A percentile compares a stretch with the other conserved stretches of the same genome.
phyloP scores from a whole-genome alignment of 768 basidiomycete genomes.

The Auricularia cornea region DNA sequence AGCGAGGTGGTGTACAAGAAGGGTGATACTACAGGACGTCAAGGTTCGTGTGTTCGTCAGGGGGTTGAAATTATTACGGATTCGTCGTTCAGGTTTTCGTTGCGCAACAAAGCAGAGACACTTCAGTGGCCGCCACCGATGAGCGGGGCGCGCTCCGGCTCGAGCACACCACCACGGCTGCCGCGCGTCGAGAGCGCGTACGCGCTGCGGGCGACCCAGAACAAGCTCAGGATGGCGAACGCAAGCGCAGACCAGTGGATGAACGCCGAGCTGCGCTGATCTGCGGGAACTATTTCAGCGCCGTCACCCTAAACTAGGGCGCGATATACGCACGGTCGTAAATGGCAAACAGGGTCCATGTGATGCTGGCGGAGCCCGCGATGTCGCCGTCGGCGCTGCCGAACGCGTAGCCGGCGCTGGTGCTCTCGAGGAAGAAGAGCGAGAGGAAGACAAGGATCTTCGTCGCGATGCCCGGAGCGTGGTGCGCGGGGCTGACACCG shows the following conservation, averaged over 20 bases:
- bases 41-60: not conserved
- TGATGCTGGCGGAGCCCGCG: conserved; percentile 34
- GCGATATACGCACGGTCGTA: conserved; percentile 17
- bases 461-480: conserved; percentile 33
- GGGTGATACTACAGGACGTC: too few relatives aligned
- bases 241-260: conserved; percentile 37
- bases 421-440: conserved; percentile 31
- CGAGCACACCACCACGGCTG: conserved; percentile 21
- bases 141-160: conserved; percentile 33
- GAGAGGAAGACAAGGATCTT: conserved; percentile 36
- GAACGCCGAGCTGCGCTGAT: conserved; percentile 24
- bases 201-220: conserved; percentile 31
- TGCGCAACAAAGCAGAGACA: not conserved
- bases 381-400: conserved; percentile 31
- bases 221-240: conserved; percentile 32
- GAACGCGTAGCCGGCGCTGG: conserved; percentile 34
- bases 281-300: conserved; percentile 12
- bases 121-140: conserved; percentile 11
- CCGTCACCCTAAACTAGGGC: not conserved
- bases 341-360: conserved; percentile 34
- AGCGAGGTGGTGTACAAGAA: too few relatives aligned
- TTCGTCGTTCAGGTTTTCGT: not conserved
- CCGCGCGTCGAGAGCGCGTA: conserved; percentile 12
- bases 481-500: conserved; percentile 29
- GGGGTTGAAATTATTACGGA: not conserved